Conservation (phyloP, 148 eudicot genomes). For the Fagopyrum tataricum region DNA sequence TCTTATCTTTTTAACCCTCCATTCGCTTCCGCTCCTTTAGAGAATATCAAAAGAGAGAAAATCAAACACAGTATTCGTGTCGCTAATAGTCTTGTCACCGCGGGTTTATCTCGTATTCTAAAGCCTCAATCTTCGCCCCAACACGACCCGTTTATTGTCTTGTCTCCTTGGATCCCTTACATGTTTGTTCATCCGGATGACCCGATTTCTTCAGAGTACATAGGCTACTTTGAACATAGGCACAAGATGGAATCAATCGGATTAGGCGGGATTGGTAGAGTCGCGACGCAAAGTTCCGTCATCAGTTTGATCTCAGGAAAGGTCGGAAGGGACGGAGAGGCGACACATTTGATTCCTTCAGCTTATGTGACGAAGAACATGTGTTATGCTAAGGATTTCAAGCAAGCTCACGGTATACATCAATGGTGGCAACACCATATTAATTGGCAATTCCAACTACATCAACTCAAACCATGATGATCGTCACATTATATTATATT, state of each 20-base stretch:
- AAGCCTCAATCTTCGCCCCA: background rate
- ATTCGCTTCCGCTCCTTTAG: slow-evolving; percentile 44
- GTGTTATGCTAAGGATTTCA: slow-evolving; percentile 14
- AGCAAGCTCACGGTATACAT: slow-evolving; percentile 30
- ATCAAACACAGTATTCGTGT: slow-evolving; percentile 40
- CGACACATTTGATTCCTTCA: slow-evolving; percentile 29
- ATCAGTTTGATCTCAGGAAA: slow-evolving; percentile 19
- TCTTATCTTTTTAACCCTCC: slow-evolving; percentile 85
- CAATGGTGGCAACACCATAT: slow-evolving; percentile 36
- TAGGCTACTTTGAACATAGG: slow-evolving; percentile 37
- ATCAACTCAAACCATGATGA: slow-evolving; percentile 1
- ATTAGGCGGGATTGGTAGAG: slow-evolving; percentile 17
- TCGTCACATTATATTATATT: no score
- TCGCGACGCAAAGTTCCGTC: slow-evolving; percentile 22
- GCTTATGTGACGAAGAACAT: slow-evolving; percentile 26
- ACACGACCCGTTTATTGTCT: slow-evolving; percentile 20
- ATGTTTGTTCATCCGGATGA: slow-evolving; percentile 30
- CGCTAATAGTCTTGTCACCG: slow-evolving; percentile 38
- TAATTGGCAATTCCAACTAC: slow-evolving; percentile 18
- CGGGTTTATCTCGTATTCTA: slow-evolving; percentile 35
- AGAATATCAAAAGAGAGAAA: slow-evolving; percentile 24
- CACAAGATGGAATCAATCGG: slow-evolving; percentile 26
- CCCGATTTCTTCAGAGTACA: slow-evolving; percentile 31
- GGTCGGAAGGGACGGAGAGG: slow-evolving; percentile 27
- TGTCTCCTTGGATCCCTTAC: slow-evolving; percentile 29